A percentile compares a stretch with the other conserved stretches of the same genome.
These are phyloP conservation scores for Fusarium aywerte DNA, from an alignment of 2,329 filamentous ascomycete genomes.

Conservation along the genomic window DNA sequence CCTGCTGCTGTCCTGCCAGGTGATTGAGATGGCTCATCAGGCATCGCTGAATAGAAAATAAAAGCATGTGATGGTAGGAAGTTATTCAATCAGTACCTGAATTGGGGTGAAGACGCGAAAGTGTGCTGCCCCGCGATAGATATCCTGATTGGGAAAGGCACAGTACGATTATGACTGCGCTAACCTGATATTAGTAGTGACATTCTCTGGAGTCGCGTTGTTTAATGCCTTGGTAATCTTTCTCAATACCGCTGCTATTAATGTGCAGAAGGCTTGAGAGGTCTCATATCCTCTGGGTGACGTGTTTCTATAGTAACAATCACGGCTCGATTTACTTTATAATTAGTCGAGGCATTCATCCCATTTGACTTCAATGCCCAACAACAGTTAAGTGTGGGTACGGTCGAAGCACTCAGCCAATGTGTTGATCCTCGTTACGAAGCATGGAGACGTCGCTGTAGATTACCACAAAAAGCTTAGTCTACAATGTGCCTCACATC, in stretches of 20 bases:
- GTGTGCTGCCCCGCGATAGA: slow-evolving; percentile 1
- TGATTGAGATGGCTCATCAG: slow-evolving; percentile 14
- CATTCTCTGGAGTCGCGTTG: neutral
- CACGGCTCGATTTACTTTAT: neutral
- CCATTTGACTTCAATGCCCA: neutral
- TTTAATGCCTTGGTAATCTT: neutral
- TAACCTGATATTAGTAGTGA: neutral
- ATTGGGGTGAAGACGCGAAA: slow-evolving; percentile 1
- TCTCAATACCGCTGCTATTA: fast-evolving
- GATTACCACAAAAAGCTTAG: neutral
- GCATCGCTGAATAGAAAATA: slow-evolving; percentile 13
- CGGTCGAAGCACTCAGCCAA: neutral
- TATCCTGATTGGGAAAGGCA: neutral
- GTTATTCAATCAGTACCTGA: neutral
- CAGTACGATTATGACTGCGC: neutral
- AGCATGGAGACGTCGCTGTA: neutral
- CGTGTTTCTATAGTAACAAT: too few relatives aligned
- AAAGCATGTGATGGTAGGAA: neutral
- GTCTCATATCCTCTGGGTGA: too few relatives aligned
- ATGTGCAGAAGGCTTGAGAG: neutral
- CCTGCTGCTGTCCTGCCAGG: slow-evolving; percentile 15
- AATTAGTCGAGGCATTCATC: neutral
- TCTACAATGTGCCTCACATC: fast-evolving
- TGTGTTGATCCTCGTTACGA: neutral
- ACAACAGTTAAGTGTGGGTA: neutral